Evolutionary conservation across 2,329 filamentous ascomycete genomes (phyloP).

Genomic region (Didymellaceae sp.): DNA sequence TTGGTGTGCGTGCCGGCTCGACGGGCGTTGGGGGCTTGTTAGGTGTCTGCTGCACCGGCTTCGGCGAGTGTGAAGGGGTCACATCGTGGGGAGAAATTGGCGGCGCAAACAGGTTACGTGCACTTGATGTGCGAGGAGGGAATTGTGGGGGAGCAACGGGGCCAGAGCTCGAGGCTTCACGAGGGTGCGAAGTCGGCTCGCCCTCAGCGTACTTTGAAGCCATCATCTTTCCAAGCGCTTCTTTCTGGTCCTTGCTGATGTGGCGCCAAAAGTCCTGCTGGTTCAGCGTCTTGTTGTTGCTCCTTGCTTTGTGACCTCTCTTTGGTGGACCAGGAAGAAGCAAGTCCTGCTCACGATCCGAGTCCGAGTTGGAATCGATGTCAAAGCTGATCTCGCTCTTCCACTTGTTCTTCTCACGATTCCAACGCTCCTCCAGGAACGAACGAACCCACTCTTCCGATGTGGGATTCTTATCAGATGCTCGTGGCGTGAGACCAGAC

Average conservation of each 20-base stretch:
- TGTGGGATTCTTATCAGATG: constrained; percentile 52
- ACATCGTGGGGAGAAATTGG: constrained; percentile 29
- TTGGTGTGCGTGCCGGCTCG: constrained; percentile 24
- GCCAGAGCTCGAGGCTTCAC: constrained; percentile 31
- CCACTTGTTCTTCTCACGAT: constrained; percentile 79
- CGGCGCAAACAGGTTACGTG: constrained; percentile 25
- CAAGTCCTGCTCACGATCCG: constrained; percentile 23
- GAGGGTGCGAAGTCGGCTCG: constrained; percentile 43
- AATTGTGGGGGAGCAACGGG: constrained; percentile 20
- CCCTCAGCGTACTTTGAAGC: constrained; percentile 50
- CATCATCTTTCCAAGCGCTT: constrained; percentile 50
- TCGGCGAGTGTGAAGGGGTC: constrained; percentile 25
- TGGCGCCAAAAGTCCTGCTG: constrained; percentile 59
- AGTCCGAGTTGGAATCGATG: constrained; percentile 66
- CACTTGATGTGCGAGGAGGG: constrained; percentile 20
- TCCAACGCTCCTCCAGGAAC: constrained; percentile 74
- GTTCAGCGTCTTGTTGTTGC: constrained; percentile 56
- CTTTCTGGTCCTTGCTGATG: constrained; percentile 47
- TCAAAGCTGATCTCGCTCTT: constrained; percentile 74
- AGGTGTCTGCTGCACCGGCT: constrained; percentile 27
- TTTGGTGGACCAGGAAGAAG: constrained; percentile 33
- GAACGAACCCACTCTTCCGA: constrained; percentile 87
- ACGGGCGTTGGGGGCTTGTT: constrained; percentile 26
- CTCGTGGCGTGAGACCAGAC: constrained; percentile 35
- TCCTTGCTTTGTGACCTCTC: constrained; percentile 50